These are phyloP conservation scores for Yamadazyma akitaensis DNA, from an alignment of 805 yeast genomes.

Conservation along the genomic window DNA sequence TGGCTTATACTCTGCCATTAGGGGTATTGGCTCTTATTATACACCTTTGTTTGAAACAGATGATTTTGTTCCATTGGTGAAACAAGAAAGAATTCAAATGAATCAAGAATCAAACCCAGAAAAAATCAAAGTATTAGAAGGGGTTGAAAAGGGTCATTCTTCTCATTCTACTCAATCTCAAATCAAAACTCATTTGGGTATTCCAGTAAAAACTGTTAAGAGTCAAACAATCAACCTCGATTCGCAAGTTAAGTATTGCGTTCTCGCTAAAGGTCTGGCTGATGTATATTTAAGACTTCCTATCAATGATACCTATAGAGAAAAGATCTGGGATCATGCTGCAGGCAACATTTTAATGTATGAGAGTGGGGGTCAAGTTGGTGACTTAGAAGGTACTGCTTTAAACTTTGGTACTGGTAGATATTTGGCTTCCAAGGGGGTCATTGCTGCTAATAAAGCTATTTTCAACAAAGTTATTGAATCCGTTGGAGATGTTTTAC, in stretches of 20 bases:
- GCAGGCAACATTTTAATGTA: slow-evolving; percentile 84
- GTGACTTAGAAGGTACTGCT: slow-evolving; percentile 73
- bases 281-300: slow-evolving; percentile 92
- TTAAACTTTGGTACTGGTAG: slow-evolving; percentile 87
- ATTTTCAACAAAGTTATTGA: slow-evolving; percentile 49
- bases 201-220: slow-evolving; percentile 48
- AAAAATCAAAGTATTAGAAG: slow-evolving; percentile 74
- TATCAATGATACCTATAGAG: slow-evolving; percentile 68
- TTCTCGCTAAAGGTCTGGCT: slow-evolving; percentile 85
- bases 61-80: slow-evolving; percentile 31
- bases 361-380: slow-evolving; percentile 90
- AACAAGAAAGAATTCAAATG: slow-evolving; percentile 48
- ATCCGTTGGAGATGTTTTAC: slow-evolving; percentile 38
- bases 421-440: slow-evolving; percentile 78
- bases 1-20: slow-evolving; percentile 71
- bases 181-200: slow-evolving; percentile 60
- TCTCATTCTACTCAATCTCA: slow-evolving; percentile 80
- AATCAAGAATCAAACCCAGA: slow-evolving; percentile 43
- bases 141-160: slow-evolving; percentile 94
- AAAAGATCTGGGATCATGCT: slow-evolving; percentile 99
- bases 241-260: slow-evolving; percentile 95
- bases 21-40: slow-evolving; percentile 65
- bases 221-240: slow-evolving; percentile 75
- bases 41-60: slow-evolving; percentile 33
- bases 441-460: slow-evolving; percentile 70